Evolutionary conservation across 805 yeast genomes (phyloP), one percentile per base, ranked within the genome.

Genomic region (Yamadazyma laniorum): DNA sequence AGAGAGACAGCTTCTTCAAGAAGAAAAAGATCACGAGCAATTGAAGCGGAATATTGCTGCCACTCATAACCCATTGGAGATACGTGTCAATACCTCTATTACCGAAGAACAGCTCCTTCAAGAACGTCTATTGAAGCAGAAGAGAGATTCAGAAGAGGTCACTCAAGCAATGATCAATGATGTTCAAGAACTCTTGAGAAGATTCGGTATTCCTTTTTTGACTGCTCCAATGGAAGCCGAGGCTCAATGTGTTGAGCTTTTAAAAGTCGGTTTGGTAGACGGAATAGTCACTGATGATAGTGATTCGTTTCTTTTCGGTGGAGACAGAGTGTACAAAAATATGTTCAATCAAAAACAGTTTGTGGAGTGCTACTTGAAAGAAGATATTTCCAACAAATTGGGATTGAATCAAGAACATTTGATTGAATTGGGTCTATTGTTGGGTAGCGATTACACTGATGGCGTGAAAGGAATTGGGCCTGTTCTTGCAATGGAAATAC

Each of bases 161-260:
- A 85, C 96, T 0, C 75, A 77, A 5, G 76, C 76, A 1, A 93
- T 93, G 97, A 75, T 91, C 17, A 70, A 72, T 26, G 98, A 93
- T 55, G 93, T 95, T 14, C 96, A 93, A 61, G 96, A 89, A 45
- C 67, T 93, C 29, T 66, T 93, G 6, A 75, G 84, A 19, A 63
- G 91, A 37, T 93, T 93, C 68, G 99, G 99, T 1, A 85, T 93
- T 4, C 99, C 99, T 0, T 93, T 79, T 49, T 75, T 93, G 7
- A 86, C 95, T 0, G 97, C 99, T 0, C 99, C 99, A 1, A 88
- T 88, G 90, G 99, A 93, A 61, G 99, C 99, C 1, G 99, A 93
- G 63, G 98, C 99, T 0, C 99, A 93, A 54, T 93, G 99, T 63
- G 96, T 96, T 0, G 86, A 83, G 47, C 62, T 93, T 5, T 59